Base-by-base conservation (phyloP, 2,329 filamentous ascomycete species). In the Alternaria ventricosa region DNA sequence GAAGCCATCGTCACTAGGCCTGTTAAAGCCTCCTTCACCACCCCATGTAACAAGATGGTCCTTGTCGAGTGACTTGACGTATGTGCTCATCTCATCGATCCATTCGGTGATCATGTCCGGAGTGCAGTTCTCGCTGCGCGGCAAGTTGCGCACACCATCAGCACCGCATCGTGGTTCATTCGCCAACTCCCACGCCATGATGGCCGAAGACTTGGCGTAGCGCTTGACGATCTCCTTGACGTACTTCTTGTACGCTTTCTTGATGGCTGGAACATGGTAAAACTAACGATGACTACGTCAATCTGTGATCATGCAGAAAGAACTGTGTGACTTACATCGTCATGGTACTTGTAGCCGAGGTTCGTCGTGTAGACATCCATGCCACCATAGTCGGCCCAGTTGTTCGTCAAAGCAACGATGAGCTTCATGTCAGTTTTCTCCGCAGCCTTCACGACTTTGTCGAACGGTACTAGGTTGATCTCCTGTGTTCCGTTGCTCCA, bases 311-410 rank as follows among this genome's bases (percentile, higher is more conserved):
- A 13, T 36, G 1, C 15, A 7, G 20, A 5, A 41, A 20, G 36
- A 25, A 15, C 22, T 27, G 25, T n/a, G 8, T 55, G 18, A 44
- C 53, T 44, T 44, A 55, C 53, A 86, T 86, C 84, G 60, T 86
- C 84, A 61, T 87, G 85, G 49, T 85, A 87, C 23, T 77, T 76
- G 2, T 84, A 83, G 0, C 85, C 85, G 0, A 86, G 80, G 61
- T 88, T 87, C n/a, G 84, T 80, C 0, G 86, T 87, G 64, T 87
- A 88, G 0, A 87, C 83, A 33, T 87, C 86, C 84, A 87, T 87
- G n/a, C 86, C 86, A 18, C 86, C 86, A 55, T 87, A 88, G 58
- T 87, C 85, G 6, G 85, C 85, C 86, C 86, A 88, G 56, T 87
- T 87, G 76, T 88, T 88, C 0, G 85, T 87, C 61, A 88, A 71